Conservation (phyloP, 805 yeast genomes). For the Lipomyces yamadae region DNA sequence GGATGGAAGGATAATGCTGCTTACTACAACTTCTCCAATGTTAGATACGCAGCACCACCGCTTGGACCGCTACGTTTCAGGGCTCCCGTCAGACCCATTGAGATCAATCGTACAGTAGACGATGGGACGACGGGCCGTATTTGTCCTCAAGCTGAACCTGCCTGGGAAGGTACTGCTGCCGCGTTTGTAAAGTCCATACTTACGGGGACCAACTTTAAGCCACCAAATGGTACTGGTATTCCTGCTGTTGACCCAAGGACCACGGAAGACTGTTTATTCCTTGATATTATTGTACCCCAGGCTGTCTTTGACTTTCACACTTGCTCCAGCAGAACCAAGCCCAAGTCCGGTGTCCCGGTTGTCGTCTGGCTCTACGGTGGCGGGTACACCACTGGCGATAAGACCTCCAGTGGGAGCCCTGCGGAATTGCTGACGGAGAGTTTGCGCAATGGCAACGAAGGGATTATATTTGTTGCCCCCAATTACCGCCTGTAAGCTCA, state of each 20-base stretch:
- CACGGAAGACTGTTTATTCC: constrained; percentile 34
- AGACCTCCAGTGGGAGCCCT: constrained; percentile 26
- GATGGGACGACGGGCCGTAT: constrained; percentile 27
- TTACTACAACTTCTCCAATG: constrained; percentile 24
- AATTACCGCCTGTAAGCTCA: constrained; percentile 36
- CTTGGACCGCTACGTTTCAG: constrained; percentile 27
- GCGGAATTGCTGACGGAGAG: constrained; percentile 15
- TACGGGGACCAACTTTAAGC: no score
- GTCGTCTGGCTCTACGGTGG: constrained; percentile 37
- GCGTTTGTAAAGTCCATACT: background rate
- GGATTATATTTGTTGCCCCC: constrained; percentile 31
- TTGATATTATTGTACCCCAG: constrained; percentile 33
- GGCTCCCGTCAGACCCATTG: constrained; percentile 25
- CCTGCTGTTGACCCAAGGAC: constrained; percentile 1
- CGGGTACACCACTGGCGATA: constrained; percentile 32
- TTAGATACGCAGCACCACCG: constrained; percentile 36
- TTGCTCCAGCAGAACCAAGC: no score
- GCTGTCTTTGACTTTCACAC: background rate
- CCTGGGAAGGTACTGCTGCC: background rate
- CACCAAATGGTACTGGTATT: constrained; percentile 6
- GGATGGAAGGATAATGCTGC: no score
- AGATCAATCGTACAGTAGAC: constrained; percentile 12
- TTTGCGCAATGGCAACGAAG: constrained; percentile 14
- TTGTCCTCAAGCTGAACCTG: constrained; percentile 28
- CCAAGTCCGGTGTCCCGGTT: constrained; percentile 13